Percentiles rank a stretch among this genome's conserved stretches.
Conservation (phyloP, 306 rosid species). For the Citrullus amarus region DNA sequence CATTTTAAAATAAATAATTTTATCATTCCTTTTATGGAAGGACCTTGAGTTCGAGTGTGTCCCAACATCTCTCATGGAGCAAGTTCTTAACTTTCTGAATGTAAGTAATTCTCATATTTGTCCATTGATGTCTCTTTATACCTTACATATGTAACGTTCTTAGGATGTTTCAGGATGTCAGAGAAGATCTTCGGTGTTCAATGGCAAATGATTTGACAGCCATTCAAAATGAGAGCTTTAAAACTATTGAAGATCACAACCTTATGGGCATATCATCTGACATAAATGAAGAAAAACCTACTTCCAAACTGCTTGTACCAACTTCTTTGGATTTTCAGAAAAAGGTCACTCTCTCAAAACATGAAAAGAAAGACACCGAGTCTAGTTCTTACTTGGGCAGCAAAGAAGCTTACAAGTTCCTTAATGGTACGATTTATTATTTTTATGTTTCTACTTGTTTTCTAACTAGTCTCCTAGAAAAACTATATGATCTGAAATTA, state of each 20-base stretch:
- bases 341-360: conserved; percentile 61
- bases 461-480: background rate
- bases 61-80: conserved; percentile 79
- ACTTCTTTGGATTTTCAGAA: conserved; percentile 79
- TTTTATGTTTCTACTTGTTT: background rate
- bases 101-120: conserved; percentile 37
- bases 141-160: conserved; percentile 2
- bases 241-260: conserved; percentile 31
- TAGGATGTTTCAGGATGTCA: conserved; percentile 40
- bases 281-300: conserved; percentile 24
- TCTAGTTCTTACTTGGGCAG: conserved; percentile 29
- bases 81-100: conserved; percentile 61
- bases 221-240: conserved; percentile 70
- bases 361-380: conserved; percentile 34
- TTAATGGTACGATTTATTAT: conserved; percentile 38
- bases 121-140: conserved; percentile 4
- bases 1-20: background rate
- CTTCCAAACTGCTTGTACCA: conserved; percentile 21
- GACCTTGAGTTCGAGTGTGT: conserved; percentile 85
- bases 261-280: conserved; percentile 12
- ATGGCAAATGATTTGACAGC: conserved; percentile 75
- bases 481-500: background rate
- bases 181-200: conserved; percentile 76
- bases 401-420: conserved; percentile 42
- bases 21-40: conserved; percentile 24